A percentile compares a stretch with the other conserved stretches of the same genome.
Evolutionary conservation across 805 yeast species (phyloP).

Genomic region (Ogataea salicorniae): DNA sequence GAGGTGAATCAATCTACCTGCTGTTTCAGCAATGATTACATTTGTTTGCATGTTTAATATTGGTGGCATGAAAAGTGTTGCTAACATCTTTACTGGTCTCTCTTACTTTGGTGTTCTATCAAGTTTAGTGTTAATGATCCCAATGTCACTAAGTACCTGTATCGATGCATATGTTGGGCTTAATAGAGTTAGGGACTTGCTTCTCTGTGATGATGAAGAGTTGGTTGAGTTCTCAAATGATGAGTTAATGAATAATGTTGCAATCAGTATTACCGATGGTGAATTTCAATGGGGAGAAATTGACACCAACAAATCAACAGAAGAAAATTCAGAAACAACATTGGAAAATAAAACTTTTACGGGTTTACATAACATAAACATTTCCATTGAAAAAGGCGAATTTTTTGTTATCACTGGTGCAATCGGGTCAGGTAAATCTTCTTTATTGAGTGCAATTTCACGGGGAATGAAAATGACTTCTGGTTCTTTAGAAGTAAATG

Average conservation of each 20-base stretch:
- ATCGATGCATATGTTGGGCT: conserved; percentile 62
- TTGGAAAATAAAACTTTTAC: conserved; percentile 16
- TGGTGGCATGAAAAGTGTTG: conserved; percentile 41
- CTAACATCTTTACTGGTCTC: conserved; percentile 60
- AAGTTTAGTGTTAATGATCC: conserved; percentile 57
- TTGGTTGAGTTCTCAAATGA: neutral
- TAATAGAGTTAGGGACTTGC: conserved; percentile 48
- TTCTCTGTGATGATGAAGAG: conserved; percentile 30
- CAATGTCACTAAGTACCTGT: conserved; percentile 59
- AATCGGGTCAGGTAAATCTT: conserved; percentile 79
- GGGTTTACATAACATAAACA: neutral
- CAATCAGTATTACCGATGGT: conserved; percentile 49
- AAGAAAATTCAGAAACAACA: conserved; percentile 48
- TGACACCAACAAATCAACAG: conserved; percentile 9
- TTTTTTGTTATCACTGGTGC: conserved; percentile 71
- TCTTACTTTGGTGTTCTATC: conserved; percentile 48
- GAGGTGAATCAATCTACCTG: conserved; percentile 55
- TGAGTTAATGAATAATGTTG: conserved; percentile 18
- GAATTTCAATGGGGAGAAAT: conserved; percentile 62
- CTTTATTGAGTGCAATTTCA: conserved; percentile 61
- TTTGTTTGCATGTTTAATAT: conserved; percentile 37
- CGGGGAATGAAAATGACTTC: conserved; percentile 54
- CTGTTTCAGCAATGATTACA: conserved; percentile 60
- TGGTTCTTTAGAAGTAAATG: conserved; percentile 51
- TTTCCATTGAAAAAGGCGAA: conserved; percentile 45